A percentile compares a stretch with the other conserved stretches of the same genome.
These are phyloP conservation scores for Cyamopsis tetragonoloba DNA, from an alignment of 306 rosid genomes.

Conservation along the genomic window DNA sequence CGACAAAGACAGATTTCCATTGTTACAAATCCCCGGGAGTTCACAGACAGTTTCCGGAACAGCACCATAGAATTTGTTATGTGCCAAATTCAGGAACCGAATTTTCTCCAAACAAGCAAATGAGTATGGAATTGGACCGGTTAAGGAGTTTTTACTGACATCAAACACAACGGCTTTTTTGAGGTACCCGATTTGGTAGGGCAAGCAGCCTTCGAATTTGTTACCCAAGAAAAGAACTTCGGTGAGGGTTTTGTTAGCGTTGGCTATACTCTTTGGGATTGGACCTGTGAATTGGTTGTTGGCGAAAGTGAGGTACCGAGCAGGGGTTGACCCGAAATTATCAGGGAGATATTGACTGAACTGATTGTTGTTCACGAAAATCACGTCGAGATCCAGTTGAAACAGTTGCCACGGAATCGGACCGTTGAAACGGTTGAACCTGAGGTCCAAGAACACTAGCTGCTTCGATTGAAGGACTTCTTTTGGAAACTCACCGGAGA, in stretches of 20 bases:
- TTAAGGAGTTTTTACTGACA: slow-evolving; percentile 37
- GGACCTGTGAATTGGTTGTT: slow-evolving; percentile 50
- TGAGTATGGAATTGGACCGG: slow-evolving; percentile 72
- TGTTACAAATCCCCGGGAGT: slow-evolving; percentile 31
- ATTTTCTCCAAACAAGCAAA: slow-evolving; percentile 56
- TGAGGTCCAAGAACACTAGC: slow-evolving; percentile 62
- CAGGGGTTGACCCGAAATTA: slow-evolving; percentile 55
- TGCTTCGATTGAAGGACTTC: slow-evolving; percentile 9
- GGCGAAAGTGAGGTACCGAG: slow-evolving; percentile 66
- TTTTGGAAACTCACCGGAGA: slow-evolving; percentile 30
- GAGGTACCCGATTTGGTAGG: slow-evolving; percentile 58
- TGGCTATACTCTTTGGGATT: slow-evolving; percentile 58
- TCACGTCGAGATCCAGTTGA: slow-evolving; percentile 39
- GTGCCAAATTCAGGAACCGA: slow-evolving; percentile 34
- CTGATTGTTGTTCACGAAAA: slow-evolving; percentile 67
- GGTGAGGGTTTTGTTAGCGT: slow-evolving; percentile 33
- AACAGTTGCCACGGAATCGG: slow-evolving; percentile 39
- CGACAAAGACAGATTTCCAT: slow-evolving; percentile 27
- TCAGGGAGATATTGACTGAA: slow-evolving; percentile 35
- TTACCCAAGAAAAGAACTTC: slow-evolving; percentile 72
- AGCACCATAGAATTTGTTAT: slow-evolving; percentile 43
- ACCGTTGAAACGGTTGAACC: slow-evolving; percentile 44
- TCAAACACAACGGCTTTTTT: slow-evolving; percentile 49
- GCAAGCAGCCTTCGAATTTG: slow-evolving; percentile 56
- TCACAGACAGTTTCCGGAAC: slow-evolving; percentile 65